Percentiles rank a stretch among this genome's conserved stretches.
Conservation (phyloP, 805 yeast genomes). For the Scheffersomyces amazonensis region DNA sequence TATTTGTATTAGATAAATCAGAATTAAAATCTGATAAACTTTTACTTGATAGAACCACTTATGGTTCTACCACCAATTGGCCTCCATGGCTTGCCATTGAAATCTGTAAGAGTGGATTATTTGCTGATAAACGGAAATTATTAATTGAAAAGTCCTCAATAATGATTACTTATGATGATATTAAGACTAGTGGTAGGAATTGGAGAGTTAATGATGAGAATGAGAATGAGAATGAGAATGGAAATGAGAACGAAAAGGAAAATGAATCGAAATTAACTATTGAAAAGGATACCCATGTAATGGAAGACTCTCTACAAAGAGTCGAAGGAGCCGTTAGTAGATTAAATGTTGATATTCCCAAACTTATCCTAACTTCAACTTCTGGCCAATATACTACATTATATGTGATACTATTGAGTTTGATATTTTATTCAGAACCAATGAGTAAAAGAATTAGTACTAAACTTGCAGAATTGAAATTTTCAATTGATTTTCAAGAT, state of each 20-base stretch:
- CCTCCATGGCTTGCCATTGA: conserved; percentile 89
- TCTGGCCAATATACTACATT: conserved; percentile 70
- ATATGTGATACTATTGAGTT: conserved; percentile 57
- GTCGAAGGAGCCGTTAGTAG: conserved; percentile 23
- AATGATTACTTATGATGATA: conserved; percentile 54
- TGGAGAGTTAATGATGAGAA: conserved; percentile 4
- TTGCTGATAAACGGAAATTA: conserved; percentile 45
- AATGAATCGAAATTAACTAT: conserved; percentile 5
- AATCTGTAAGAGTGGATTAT: conserved; percentile 44
- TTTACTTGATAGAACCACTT: conserved; percentile 37
- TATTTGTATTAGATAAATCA: conserved; percentile 52
- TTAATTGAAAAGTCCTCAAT: conserved; percentile 65
- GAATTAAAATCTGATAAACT: background rate
- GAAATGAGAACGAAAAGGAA: conserved; percentile 4
- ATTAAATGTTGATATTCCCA: conserved; percentile 65
- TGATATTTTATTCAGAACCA: conserved; percentile 76
- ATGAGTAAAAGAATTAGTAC: conserved; percentile 54
- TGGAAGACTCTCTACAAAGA: background rate
- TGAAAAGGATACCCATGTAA: conserved; percentile 13
- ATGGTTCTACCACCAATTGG: conserved; percentile 68
- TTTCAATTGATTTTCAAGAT: conserved; percentile 71
- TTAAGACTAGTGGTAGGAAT: conserved; percentile 24
- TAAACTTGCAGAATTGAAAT: conserved; percentile 59
- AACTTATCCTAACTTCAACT: conserved; percentile 63
- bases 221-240: conserved; percentile 22